phyloP scores from a whole-genome alignment of 1,139 yeast genomes.

The Yamadazyma diddensiae region DNA sequence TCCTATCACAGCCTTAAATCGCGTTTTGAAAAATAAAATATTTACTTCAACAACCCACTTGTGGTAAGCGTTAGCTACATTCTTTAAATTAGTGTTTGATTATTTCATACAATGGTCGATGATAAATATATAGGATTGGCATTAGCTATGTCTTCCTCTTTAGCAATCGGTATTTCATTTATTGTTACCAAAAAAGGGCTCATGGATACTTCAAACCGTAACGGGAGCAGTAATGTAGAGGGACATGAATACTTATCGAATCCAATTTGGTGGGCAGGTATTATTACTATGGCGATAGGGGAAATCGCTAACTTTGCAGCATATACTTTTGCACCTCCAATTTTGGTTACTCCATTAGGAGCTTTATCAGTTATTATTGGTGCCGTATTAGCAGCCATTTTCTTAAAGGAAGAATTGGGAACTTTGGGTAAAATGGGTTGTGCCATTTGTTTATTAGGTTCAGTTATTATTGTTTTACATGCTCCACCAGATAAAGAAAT shows the following conservation, averaged over 20 bases:
- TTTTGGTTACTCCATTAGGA: constrained; percentile 87
- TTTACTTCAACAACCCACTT: neutral
- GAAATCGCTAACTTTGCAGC: constrained; percentile 94
- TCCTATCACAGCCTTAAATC: neutral
- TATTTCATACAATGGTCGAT: constrained; percentile 41
- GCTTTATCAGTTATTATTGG: constrained; percentile 89
- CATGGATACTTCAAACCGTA: constrained; percentile 63
- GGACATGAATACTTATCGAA: constrained; percentile 74
- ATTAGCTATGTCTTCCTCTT: constrained; percentile 80
- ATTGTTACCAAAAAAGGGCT: constrained; percentile 88
- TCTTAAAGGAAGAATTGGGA: constrained; percentile 83
- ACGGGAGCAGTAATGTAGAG: constrained; percentile 62
- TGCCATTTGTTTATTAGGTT: constrained; percentile 85
- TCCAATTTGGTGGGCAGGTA: constrained; percentile 97
- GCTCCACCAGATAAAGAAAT: constrained; percentile 94
- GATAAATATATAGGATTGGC: constrained; percentile 90
- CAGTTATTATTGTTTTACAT: constrained; percentile 85
- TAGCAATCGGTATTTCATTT: constrained; percentile 89
- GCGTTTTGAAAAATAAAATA: neutral
- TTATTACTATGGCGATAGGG: constrained; percentile 86
- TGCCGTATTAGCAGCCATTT: constrained; percentile 83
- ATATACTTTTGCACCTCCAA: constrained; percentile 93
- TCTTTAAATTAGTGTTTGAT: no score
- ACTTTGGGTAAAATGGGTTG: constrained; percentile 92
- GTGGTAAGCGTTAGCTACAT: neutral